phyloP scores from a whole-genome alignment of 768 basidiomycete species.

The Calvatia gigantea region DNA sequence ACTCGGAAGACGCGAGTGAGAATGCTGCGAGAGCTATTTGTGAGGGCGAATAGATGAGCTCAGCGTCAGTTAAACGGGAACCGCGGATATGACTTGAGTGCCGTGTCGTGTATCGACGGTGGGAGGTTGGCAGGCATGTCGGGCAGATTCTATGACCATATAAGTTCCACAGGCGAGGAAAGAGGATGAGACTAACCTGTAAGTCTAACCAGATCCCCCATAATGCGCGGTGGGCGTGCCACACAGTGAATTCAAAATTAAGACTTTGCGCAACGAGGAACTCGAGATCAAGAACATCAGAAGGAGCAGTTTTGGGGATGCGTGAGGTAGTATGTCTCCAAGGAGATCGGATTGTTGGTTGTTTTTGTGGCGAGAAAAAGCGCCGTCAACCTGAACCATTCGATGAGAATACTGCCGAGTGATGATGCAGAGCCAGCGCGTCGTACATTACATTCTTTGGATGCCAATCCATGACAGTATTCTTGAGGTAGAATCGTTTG shows the following conservation, averaged over 20 bases:
- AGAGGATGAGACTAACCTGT: conserved; percentile 49
- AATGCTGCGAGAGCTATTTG: conserved; percentile 88
- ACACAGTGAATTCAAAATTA: conserved; percentile 90
- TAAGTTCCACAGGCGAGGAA: neutral
- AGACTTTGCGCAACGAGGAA: conserved; percentile 95
- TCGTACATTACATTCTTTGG: conserved; percentile 96
- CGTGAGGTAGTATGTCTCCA: conserved; percentile 81
- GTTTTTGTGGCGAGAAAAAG: conserved; percentile 96
- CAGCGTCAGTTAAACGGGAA: conserved; percentile 88
- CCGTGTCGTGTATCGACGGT: conserved; percentile 58
- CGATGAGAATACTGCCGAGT: neutral
- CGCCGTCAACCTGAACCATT: conserved; percentile 75
- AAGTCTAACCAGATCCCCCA: conserved; percentile 89
- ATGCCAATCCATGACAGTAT: conserved; percentile 99
- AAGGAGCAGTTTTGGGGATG: conserved; percentile 76
- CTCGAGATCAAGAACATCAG: conserved; percentile 90
- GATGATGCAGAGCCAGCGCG: neutral
- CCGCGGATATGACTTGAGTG: conserved; percentile 64
- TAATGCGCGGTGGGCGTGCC: conserved; percentile 85
- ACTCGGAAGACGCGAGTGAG: conserved; percentile 56
- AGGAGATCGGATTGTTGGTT: conserved; percentile 87
- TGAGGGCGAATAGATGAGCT: conserved; percentile 88
- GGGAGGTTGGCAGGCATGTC: conserved; percentile 45
- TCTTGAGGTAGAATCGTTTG: conserved; percentile 95
- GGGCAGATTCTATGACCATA: conserved; percentile 49